phyloP scores from a whole-genome alignment of 2,329 filamentous ascomycete genomes.

The Nigrospora oryzae region DNA sequence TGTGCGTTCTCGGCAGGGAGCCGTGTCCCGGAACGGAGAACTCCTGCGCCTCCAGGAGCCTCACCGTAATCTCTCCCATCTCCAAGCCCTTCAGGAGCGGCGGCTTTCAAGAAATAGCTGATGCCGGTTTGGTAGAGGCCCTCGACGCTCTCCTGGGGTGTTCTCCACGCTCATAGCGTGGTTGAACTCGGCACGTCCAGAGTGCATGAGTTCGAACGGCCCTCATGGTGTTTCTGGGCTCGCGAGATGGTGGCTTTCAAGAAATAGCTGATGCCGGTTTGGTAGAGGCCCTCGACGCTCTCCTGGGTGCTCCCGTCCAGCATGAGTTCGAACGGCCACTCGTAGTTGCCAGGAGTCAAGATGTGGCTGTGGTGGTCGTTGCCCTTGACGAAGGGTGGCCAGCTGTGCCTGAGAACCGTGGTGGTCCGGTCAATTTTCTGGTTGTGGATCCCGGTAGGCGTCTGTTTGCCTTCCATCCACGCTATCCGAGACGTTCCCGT shows the following conservation, averaged over 20 bases:
- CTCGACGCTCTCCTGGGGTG: constrained; percentile 81
- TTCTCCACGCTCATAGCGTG: constrained; percentile 96
- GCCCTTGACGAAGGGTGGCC: constrained; percentile 56
- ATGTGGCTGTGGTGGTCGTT: constrained; percentile 46
- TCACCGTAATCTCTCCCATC: constrained; percentile 73
- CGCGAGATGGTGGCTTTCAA: constrained; percentile 84
- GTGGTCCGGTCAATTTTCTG: constrained; percentile 51
- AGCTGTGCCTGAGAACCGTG: constrained; percentile 60
- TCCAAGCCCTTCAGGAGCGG: constrained; percentile 82
- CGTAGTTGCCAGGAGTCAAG: constrained; percentile 68
- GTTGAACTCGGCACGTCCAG: constrained; percentile 70
- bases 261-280: constrained; percentile 83
- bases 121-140: constrained; percentile 80
- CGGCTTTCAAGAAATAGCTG: constrained; percentile 81
- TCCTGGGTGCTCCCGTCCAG: constrained; percentile 69
- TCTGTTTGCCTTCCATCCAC: constrained; percentile 42
- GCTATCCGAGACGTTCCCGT: constrained; percentile 61
- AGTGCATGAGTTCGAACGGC: constrained; percentile 78
- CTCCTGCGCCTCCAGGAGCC: constrained; percentile 72
- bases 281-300: constrained; percentile 81
- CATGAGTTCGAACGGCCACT: constrained; percentile 71
- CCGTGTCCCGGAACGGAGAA: constrained; percentile 43
- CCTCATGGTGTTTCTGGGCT: constrained; percentile 75
- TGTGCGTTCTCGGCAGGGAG: constrained; percentile 44
- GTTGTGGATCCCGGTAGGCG: constrained; percentile 48